Percentiles rank a stretch among this genome's conserved stretches.
Evolutionary conservation across 805 yeast species (phyloP).

Genomic region (Zygosaccharomyces gambellarensis): DNA sequence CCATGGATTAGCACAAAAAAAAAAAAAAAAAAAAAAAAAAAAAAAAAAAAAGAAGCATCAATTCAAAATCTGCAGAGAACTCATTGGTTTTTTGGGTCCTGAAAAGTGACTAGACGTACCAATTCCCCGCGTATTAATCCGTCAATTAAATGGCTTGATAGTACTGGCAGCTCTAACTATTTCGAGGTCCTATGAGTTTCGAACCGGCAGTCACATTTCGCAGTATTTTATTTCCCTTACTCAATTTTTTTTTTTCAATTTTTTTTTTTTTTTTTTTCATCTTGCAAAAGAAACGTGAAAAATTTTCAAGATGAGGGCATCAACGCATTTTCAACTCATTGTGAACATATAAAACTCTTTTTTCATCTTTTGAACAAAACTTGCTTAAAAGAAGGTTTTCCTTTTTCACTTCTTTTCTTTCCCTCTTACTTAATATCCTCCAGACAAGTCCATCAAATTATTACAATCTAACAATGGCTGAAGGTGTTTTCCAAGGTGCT

Average conservation of each 20-base stretch:
- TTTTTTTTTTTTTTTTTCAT: slow-evolving; percentile 1
- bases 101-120: no score
- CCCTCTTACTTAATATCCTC: slow-evolving; percentile 1
- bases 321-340: slow-evolving; percentile 11
- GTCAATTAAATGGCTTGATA: not conserved
- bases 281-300: slow-evolving; percentile 19
- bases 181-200: not conserved
- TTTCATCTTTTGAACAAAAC: not conserved
- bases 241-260: not conserved
- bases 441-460: slow-evolving; percentile 18
- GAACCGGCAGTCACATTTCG: slow-evolving; percentile 2
- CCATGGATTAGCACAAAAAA: no score
- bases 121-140: no score
- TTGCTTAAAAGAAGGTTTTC: not conserved
- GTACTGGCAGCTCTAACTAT: not conserved
- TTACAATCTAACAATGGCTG: slow-evolving; percentile 60
- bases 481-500: slow-evolving; percentile 99
- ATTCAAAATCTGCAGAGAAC: no score
- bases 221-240: not conserved
- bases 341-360: slow-evolving; percentile 13
- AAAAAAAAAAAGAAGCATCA: no score
- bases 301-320: slow-evolving; percentile 14
- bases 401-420: slow-evolving; percentile 5
- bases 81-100: no score
- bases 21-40: no score